Evolutionary conservation across 805 yeast genomes (phyloP).

Genomic region (Wickerhamomyces silvicola): DNA sequence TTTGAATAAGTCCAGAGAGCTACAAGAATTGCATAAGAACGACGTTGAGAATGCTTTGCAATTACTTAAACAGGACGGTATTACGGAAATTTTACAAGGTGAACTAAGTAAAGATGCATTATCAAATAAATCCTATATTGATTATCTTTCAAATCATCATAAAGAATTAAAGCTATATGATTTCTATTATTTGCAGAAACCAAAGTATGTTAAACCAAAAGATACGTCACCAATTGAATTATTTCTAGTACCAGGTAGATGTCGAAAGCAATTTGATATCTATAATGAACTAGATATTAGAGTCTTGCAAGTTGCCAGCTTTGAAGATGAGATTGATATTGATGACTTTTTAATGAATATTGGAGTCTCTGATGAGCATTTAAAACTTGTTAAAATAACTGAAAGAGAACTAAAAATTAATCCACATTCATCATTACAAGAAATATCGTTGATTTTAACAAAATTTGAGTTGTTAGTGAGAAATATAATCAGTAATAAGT

Average conservation of each 20-base stretch:
- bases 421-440: slow-evolving; percentile 4
- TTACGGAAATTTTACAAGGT: neutral
- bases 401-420: slow-evolving; percentile 2
- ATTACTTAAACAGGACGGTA: neutral
- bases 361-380: slow-evolving; percentile 1
- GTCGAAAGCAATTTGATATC: slow-evolving; percentile 4
- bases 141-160: neutral
- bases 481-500: neutral
- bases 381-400: neutral
- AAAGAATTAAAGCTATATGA: slow-evolving; percentile 5
- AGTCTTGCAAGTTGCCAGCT: neutral
- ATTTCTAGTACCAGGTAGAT: neutral
- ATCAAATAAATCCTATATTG: slow-evolving; percentile 4
- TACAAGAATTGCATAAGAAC: slow-evolving; percentile 2
- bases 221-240: slow-evolving; percentile 2
- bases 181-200: slow-evolving; percentile 5
- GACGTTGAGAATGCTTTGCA: slow-evolving; percentile 3
- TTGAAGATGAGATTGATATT: slow-evolving; percentile 1
- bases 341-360: slow-evolving; percentile 4
- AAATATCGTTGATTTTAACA: slow-evolving; percentile 1
- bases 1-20: slow-evolving; percentile 1
- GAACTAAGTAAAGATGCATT: slow-evolving; percentile 4
- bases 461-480: slow-evolving; percentile 6
- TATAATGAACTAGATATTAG: slow-evolving; percentile 5
- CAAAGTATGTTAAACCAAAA: slow-evolving; percentile 2